These are phyloP conservation scores for Datura wrightii DNA, from an alignment of 257 asterid genomes.

Conservation along the genomic window DNA sequence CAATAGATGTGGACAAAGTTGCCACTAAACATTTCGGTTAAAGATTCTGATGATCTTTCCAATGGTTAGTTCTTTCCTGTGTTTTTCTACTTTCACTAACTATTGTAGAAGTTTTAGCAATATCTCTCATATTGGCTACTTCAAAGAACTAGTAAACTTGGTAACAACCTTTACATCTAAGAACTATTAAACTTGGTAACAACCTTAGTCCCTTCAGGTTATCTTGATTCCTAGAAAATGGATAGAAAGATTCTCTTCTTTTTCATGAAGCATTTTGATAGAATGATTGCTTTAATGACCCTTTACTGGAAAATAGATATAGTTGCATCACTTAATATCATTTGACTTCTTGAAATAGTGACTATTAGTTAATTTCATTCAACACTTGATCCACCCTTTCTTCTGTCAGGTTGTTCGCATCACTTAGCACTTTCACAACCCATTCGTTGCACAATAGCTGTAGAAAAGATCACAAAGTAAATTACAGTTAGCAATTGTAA, in stretches of 20 bases:
- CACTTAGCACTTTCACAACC: conserved; percentile 47
- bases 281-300: background rate
- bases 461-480: too few species aligned
- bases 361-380: background rate
- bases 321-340: conserved; percentile 7
- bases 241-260: background rate
- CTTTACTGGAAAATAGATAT: background rate
- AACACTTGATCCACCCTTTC: conserved; percentile 58
- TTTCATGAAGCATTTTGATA: conserved; percentile 7
- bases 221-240: background rate
- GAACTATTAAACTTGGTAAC: too few species aligned
- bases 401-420: conserved; percentile 49
- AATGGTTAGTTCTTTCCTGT: too few species aligned
- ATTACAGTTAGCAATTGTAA: too few species aligned
- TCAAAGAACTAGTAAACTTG: too few species aligned
- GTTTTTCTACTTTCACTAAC: too few species aligned
- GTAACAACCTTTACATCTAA: too few species aligned
- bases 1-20: too few species aligned
- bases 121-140: too few species aligned
- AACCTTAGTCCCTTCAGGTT: background rate
- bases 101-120: too few species aligned
- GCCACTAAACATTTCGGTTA: too few species aligned
- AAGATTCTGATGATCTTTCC: too few species aligned
- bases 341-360: conserved; percentile 20
- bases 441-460: conserved; percentile 50